A percentile compares a stretch with the other conserved stretches of the same genome.
Evolutionary conservation across 768 basidiomycete species (phyloP).

Genomic region (Boletales sp.): DNA sequence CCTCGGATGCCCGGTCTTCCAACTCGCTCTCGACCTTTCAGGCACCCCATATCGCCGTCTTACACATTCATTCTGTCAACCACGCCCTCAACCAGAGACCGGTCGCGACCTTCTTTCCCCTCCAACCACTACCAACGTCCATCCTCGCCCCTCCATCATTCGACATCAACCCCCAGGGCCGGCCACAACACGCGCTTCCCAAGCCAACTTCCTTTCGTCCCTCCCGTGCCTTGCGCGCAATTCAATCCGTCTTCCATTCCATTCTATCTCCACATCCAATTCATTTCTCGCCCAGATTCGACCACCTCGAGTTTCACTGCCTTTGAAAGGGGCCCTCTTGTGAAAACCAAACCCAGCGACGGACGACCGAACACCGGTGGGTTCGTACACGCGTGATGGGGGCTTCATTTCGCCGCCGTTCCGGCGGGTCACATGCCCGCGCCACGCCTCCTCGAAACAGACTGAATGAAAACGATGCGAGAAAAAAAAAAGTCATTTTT

Average conservation of each 20-base stretch:
- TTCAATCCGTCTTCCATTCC: constrained; percentile 1
- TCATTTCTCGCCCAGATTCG: constrained; percentile 2
- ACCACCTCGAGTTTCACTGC: background rate
- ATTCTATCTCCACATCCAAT: background rate
- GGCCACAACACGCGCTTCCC: background rate
- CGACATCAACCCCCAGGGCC: no score
- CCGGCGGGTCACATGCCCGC: background rate
- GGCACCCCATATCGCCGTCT: background rate
- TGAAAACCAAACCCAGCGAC: background rate
- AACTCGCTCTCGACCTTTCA: background rate
- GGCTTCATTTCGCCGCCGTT: background rate
- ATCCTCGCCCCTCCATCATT: no score
- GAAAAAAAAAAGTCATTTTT: no score
- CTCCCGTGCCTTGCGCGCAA: background rate
- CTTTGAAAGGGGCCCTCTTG: background rate
- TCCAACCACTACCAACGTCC: no score
- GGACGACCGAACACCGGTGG: background rate
- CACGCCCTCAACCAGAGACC: no score
- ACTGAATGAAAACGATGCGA: no score
- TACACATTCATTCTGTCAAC: no score
- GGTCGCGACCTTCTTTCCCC: no score
- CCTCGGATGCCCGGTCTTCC: background rate
- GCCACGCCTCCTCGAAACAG: background rate
- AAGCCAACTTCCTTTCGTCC: background rate
- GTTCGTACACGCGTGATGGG: background rate